These are phyloP conservation scores for Cladorrhinum samala DNA, from an alignment of 495 filamentous ascomycete genomes.

Conservation along the genomic window DNA sequence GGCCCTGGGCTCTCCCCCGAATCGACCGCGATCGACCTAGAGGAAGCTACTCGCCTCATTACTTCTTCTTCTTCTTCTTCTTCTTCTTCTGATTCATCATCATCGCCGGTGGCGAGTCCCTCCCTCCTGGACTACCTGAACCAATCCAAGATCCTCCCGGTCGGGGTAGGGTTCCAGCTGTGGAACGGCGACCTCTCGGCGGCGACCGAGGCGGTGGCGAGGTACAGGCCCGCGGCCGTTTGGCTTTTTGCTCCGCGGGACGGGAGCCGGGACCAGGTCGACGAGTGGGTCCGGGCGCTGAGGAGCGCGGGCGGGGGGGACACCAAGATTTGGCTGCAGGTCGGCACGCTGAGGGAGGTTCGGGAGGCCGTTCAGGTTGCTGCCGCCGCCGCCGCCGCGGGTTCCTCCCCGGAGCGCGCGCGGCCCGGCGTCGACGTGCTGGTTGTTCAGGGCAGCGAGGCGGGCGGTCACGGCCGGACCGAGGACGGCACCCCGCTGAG, in stretches of 20 bases:
- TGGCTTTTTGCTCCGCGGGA: constrained; percentile 64
- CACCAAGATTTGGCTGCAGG: constrained; percentile 72
- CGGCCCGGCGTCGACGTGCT: too few species aligned
- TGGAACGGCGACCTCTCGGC: constrained; percentile 66
- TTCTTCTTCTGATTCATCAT: too few species aligned
- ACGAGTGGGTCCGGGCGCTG: constrained; percentile 49
- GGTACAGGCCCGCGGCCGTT: constrained; percentile 53
- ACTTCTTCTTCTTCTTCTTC: too few species aligned
- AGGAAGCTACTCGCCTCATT: constrained; percentile 49
- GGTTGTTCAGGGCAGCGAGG: constrained; percentile 66
- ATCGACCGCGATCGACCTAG: constrained; percentile 68
- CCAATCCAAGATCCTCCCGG: constrained; percentile 76
- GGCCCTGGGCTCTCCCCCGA: constrained; percentile 82
- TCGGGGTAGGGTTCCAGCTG: constrained; percentile 85
- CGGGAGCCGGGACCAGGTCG: constrained; percentile 41
- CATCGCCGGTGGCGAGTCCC: too few species aligned
- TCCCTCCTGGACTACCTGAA: constrained; percentile 52
- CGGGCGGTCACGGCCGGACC: constrained; percentile 67
- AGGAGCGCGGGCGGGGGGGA: constrained; percentile 43
- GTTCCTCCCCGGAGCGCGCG: too few species aligned
- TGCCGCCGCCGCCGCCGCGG: too few species aligned
- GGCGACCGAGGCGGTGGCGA: constrained; percentile 37
- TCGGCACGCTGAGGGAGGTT: constrained; percentile 51
- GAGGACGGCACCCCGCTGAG: constrained; percentile 89
- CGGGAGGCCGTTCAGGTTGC: constrained; percentile 39